Base-by-base conservation (phyloP, 768 basidiomycete species). In the Russula sp. region DNA sequence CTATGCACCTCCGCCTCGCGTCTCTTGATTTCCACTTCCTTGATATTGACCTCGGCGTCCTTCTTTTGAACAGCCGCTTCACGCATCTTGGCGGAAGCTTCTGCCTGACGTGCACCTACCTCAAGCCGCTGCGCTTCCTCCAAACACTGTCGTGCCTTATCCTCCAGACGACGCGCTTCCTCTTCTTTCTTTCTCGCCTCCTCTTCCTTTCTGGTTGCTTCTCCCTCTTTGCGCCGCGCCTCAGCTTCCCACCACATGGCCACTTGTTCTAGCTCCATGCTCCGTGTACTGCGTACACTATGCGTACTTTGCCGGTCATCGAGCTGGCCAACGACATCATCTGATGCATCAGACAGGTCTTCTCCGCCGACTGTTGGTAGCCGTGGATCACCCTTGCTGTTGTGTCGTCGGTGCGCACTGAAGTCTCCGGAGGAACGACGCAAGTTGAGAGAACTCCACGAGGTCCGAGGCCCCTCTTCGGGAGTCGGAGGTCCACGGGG, bases 171-270 rank as follows among this genome's bases (percentile, higher is more conserved):
- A 35, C 57, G 60, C 13, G 62, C 64, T 49, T 71, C 70, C 7
- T 66, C 70, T 49, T 66, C 71, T 56, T 66, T 65, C 45, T 32
- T 65, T 32, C 22, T 49, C 16, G 61, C 62, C 36, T 67, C 67
- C 22, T 67, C 75, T 34, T 72, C 72, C 54, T 72, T 70, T 13
- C 69, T 69, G 25, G 67, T 69, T 35, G 73, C 73, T 25, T 70
- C 69, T n/a, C 71, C 66, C 59, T 64, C 68, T 56, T 51, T 65
- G 18, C 53, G 66, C 34, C 49, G 55, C 45, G 63, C 62, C 59
- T 66, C 68, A 7, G 43, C 58, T 66, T 66, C 68, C 35, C 61
- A 42, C 41, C 36, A 60, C 45, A 56, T 46, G 11, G 56, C 67
- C 16, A 68, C 62, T 34, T 66, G 67, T 60, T 69, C 70, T 18